phyloP scores from a whole-genome alignment of 75 land plant genomes.

The Picea glauca region DNA sequence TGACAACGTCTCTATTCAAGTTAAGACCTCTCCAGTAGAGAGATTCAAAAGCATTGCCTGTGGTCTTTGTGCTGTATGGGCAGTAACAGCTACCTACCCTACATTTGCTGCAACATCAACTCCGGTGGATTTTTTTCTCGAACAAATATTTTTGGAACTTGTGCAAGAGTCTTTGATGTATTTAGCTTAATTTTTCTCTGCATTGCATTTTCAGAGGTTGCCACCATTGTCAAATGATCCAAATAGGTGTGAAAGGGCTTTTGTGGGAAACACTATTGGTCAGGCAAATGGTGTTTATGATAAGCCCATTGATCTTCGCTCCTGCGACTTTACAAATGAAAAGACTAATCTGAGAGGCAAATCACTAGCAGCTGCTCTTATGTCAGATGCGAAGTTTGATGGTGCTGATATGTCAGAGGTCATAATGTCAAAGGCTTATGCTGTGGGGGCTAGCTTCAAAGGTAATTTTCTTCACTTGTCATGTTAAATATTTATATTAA shows the following conservation, averaged over 20 bases:
- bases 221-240: constrained; percentile 97
- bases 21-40: constrained; percentile 15
- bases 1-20: background rate
- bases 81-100: constrained; percentile 52
- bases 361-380: constrained; percentile 89
- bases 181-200: background rate
- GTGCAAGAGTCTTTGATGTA: background rate
- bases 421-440: constrained; percentile 98
- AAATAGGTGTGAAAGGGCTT: constrained; percentile 81
- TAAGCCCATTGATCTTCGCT: constrained; percentile 86
- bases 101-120: constrained; percentile 41
- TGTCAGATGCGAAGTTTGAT: constrained; percentile 99
- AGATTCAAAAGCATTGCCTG: constrained; percentile 38
- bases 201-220: constrained; percentile 52
- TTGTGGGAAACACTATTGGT: constrained; percentile 97
- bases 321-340: constrained; percentile 90
- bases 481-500: background rate
- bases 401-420: constrained; percentile 98
- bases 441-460: constrained; percentile 97
- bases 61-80: constrained; percentile 62
- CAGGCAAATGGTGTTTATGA: constrained; percentile 99
- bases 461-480: constrained; percentile 31
- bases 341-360: constrained; percentile 87
- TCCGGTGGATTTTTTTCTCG: background rate
- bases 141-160: background rate